These are phyloP conservation scores for Penicillium paxilli DNA, from an alignment of 495 filamentous ascomycete genomes.

Conservation along the genomic window DNA sequence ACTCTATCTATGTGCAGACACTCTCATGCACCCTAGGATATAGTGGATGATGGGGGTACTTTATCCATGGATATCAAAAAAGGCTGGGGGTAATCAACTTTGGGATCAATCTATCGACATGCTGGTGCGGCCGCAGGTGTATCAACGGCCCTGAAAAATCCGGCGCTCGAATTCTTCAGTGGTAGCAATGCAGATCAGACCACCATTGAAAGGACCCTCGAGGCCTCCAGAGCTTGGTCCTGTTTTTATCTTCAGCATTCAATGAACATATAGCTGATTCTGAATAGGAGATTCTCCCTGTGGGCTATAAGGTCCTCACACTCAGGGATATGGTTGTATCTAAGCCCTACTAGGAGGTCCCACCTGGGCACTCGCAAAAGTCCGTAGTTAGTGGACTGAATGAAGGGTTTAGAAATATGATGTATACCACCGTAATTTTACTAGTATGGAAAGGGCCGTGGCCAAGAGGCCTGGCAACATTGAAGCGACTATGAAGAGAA, in stretches of 20 bases:
- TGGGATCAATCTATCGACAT: slow-evolving; percentile 20
- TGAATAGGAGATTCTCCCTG: slow-evolving; percentile 39
- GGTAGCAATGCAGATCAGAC: slow-evolving; percentile 18
- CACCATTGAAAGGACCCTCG: slow-evolving; percentile 19
- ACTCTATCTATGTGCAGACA: slow-evolving; percentile 39
- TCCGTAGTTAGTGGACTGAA: slow-evolving; percentile 22
- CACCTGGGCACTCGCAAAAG: slow-evolving; percentile 30
- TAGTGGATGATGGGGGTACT: slow-evolving; percentile 24
- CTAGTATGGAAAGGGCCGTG: slow-evolving; percentile 28
- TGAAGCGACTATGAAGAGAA: slow-evolving; percentile 16
- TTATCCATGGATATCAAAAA: too few relatives aligned
- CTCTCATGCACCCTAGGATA: slow-evolving; percentile 20
- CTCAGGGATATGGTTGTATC: slow-evolving; percentile 34
- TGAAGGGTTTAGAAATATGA: slow-evolving; percentile 26
- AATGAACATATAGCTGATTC: slow-evolving; percentile 15
- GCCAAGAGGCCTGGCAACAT: slow-evolving; percentile 14
- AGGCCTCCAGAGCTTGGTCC: slow-evolving; percentile 20
- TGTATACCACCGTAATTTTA: slow-evolving; percentile 31
- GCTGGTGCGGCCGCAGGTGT: slow-evolving; percentile 18
- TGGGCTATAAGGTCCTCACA: slow-evolving; percentile 36
- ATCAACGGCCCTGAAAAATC: slow-evolving; percentile 19
- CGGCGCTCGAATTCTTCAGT: slow-evolving; percentile 26
- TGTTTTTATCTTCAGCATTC: slow-evolving; percentile 31
- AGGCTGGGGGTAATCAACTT: slow-evolving; percentile 20
- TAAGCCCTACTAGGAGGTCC: slow-evolving; percentile 33